Conservation (phyloP, 345 rosid species). For the Acer negundo region DNA sequence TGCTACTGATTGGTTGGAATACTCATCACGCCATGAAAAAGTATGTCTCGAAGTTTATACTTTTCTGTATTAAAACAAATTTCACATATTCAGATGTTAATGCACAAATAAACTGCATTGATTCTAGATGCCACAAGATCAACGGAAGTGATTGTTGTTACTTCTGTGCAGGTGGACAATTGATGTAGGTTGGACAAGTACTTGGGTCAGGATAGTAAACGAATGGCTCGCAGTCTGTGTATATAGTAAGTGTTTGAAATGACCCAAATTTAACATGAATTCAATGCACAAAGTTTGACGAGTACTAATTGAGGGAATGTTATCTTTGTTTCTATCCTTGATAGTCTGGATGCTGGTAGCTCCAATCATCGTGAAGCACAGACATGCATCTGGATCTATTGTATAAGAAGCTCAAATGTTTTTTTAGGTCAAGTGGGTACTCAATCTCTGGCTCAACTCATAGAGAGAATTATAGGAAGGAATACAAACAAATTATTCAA, state of each 20-base stretch:
- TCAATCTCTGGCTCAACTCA: constrained; percentile 10
- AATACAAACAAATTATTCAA: neutral
- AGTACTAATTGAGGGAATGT: neutral
- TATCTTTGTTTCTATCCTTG: constrained; percentile 51
- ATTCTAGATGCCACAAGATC: neutral
- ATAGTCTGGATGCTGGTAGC: constrained; percentile 95
- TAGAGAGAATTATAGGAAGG: neutral
- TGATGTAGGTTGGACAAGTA: constrained; percentile 98
- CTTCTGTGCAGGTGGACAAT: constrained; percentile 78
- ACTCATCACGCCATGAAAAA: constrained; percentile 80
- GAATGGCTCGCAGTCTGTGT: constrained; percentile 97
- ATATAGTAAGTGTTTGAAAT: constrained; percentile 55
- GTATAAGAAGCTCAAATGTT: constrained; percentile 18
- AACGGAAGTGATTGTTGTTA: neutral
- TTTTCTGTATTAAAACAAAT: neutral
- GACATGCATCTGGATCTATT: constrained; percentile 41
- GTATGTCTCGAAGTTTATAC: constrained; percentile 34
- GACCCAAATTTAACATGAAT: constrained; percentile 7
- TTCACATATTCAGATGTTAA: neutral
- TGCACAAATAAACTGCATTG: neutral
- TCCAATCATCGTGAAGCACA: constrained; percentile 59
- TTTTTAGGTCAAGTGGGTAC: neutral
- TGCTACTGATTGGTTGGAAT: constrained; percentile 94
- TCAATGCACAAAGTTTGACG: neutral
- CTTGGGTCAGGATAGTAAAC: constrained; percentile 90